Evolutionary conservation across 108 stramenopile species (phyloP), one percentile per base, ranked within the genome.

Genomic region (Skeletonema menzelii): DNA sequence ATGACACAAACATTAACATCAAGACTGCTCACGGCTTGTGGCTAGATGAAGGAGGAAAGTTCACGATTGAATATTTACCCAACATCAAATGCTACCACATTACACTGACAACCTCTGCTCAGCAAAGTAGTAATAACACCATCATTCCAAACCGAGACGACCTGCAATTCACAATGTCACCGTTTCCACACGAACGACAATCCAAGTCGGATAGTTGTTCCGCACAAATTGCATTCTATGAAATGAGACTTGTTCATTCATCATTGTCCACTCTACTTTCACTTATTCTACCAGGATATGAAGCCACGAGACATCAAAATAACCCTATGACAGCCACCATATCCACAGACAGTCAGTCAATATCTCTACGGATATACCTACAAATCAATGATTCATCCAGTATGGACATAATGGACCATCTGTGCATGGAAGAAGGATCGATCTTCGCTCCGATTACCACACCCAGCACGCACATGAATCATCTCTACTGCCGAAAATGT

Each of bases 401-500:
- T 34, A 60, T 44, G 31, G 34, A 60, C 34, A 6, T 70, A 6
- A 49, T 57, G 14, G 73, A 75, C 46, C 28, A 55, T 20, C 62
- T 81, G 5, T 26, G 73, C 7, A 58, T 44, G 20, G 69, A 74
- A 17, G 69, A 70, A 27, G 22, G n/a, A 19, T 59, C 68, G 10
- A n/a, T 63, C n/a, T 70, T 64, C 4, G 28, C 67, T 27, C 53
- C 63, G 17, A 2, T 40, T 1, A 66, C 69, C 32, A 81, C 65
- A n/a, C 26, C 49, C 30, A 28, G 40, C 27, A 24, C 67, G 27
- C 55, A 46, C 4, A 71, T 89, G 8, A 73, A 85, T 67, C 32
- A 53, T 55, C 59, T 88, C 4, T 65, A 66, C 31, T 89, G 89
- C 65, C 58, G 82, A n/a, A 73, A 73, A 13, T 91, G 90, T 71